Evolutionary conservation across 2,329 filamentous ascomycete species (phyloP), one percentile per base, ranked within the genome.

Genomic region (Fusarium concolor): DNA sequence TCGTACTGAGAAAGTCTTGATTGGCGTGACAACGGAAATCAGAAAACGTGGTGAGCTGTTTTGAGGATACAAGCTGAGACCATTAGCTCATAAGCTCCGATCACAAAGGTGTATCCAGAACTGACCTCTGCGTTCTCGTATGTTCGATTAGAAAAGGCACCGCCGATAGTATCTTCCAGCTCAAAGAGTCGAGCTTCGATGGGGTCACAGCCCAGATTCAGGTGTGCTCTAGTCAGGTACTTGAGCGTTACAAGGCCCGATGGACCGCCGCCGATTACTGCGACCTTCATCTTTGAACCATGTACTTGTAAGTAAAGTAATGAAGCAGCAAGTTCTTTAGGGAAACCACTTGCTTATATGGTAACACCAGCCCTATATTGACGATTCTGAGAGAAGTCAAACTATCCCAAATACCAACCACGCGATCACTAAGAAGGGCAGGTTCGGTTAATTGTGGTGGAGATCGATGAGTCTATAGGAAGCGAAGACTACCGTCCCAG

Each of bases 201-300:
- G 4, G n/a, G 46, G 4, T 52, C 54, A 3, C 38, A 52, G 2
- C 28, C 44, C 7, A 56, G 28, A 2, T 7, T 56, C 4, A 22
- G 14, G 2, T 56, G 44, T n/a, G 44, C 53, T 20, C 20, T 26
- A 3, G 11, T 4, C 10, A 56, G 8, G 17, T 52, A 56, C 9
- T 52, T 52, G 6, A 43, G 12, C 2, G 46, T 52, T 1, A 56
- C 46, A 9, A 56, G 46, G 3, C 54, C 46, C 1, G 54, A 52
- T 18, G 45, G 54, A 15, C 54, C 46, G 5, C 29, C 38, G 9
- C 46, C 45, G 5, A 56, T 52, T 9, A 52, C 46, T 3, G 37
- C 45, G 4, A 56, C 54, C 37, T 6, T 50, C 54, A 56, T 52
- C n/a, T n/a, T n/a, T n/a, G n/a, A n/a, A n/a, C n/a, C n/a, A n/a